Conservation (phyloP, 73 alveolate genomes). For the Tetrahymena elliotti region DNA sequence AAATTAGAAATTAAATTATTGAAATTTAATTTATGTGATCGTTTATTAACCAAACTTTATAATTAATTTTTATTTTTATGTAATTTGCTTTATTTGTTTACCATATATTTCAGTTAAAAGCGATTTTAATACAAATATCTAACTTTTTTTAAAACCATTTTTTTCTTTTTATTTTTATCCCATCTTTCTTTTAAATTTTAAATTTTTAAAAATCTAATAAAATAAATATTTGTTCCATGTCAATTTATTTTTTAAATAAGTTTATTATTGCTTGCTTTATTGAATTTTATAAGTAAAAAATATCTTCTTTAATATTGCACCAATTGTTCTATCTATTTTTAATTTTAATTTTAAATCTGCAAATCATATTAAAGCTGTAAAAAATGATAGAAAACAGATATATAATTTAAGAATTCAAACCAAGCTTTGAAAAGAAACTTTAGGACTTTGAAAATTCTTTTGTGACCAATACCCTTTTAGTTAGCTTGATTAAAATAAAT, state of each 20-base stretch:
- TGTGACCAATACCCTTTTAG: not conserved
- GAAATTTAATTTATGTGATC: not conserved
- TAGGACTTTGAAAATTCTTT: not conserved
- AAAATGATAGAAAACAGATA: not conserved
- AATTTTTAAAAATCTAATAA: too few species aligned
- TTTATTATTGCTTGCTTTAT: too few species aligned
- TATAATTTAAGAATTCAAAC: not conserved
- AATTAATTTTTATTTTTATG: not conserved
- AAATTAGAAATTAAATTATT: not conserved
- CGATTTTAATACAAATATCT: not conserved
- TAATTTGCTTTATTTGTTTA: not conserved
- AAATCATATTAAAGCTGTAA: not conserved
- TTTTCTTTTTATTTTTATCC: too few species aligned
- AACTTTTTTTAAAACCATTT: too few species aligned
- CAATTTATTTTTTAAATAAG: too few species aligned
- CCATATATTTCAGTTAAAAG: not conserved
- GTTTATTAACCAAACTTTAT: not conserved
- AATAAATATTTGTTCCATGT: too few species aligned
- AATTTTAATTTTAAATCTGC: not conserved
- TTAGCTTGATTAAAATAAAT: not conserved
- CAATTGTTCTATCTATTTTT: too few species aligned
- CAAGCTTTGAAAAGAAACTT: not conserved
- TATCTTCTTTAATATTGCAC: too few species aligned
- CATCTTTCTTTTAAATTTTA: too few species aligned
- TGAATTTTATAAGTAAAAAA: too few species aligned